These are phyloP conservation scores for Ophiocordyceps polyrhachis-furcata DNA, from an alignment of 2,329 filamentous ascomycete genomes.

Conservation along the genomic window DNA sequence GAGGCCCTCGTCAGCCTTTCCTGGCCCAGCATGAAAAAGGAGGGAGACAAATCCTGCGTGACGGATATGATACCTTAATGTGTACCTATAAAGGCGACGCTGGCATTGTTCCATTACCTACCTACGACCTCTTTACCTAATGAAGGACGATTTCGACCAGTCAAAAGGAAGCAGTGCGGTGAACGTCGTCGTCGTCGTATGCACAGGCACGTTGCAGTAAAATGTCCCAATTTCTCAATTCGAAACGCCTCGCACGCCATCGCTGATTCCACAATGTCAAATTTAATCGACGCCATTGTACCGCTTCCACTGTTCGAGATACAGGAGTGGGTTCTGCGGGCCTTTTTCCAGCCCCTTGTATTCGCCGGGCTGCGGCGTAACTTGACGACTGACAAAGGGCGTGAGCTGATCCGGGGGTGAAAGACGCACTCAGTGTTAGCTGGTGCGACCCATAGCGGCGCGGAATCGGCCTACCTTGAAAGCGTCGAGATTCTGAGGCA, in stretches of 20 bases:
- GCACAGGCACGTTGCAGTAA: neutral
- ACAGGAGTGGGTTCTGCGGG: constrained; percentile 40
- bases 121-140: too few species aligned
- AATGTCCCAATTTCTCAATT: neutral
- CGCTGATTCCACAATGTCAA: neutral
- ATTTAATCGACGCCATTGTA: constrained; percentile 43
- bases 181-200: neutral
- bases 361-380: constrained; percentile 32
- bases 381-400: constrained; percentile 52
- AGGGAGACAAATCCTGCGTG: neutral
- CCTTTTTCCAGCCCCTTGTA: constrained; percentile 34
- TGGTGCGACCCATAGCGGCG: neutral
- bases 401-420: constrained; percentile 39
- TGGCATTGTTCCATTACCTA: neutral
- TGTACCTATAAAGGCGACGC: neutral
- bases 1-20: constrained; percentile 9
- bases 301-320: constrained; percentile 47
- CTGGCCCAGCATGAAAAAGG: constrained; percentile 3
- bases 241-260: neutral
- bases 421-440: neutral
- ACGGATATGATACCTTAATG: neutral
- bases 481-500: constrained; percentile 43
- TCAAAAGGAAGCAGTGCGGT: neutral
- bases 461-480: constrained; percentile 45
- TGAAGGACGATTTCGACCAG: neutral